Percentiles rank a stretch among this genome's conserved stretches.
phyloP scores from a whole-genome alignment of 768 basidiomycete genomes.

The Kwoniella dendrophila region DNA sequence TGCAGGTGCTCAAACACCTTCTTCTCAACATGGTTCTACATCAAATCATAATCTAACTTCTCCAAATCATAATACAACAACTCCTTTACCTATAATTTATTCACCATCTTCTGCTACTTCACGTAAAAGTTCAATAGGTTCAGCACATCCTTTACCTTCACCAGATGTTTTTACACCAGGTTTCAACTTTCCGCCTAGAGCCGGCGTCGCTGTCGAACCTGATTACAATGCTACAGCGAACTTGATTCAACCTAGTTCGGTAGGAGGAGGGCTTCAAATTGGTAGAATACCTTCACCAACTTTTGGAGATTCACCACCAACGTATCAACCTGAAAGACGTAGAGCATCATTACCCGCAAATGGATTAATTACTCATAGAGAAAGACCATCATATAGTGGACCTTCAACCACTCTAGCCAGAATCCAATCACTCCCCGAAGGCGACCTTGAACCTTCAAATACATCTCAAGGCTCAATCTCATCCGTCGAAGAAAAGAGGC shows the following conservation, averaged over 20 bases:
- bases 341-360: slow-evolving; percentile 20
- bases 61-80: not conserved
- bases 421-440: slow-evolving; percentile 48
- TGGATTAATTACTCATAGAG: slow-evolving; percentile 8
- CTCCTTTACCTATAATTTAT: slow-evolving; percentile 18
- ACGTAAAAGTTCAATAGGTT: slow-evolving; percentile 13
- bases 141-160: slow-evolving; percentile 10
- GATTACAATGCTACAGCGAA: not conserved
- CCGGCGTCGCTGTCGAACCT: slow-evolving; percentile 25
- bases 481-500: slow-evolving; percentile 10
- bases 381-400: slow-evolving; percentile 22
- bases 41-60: slow-evolving; percentile 10
- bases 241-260: not conserved
- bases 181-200: slow-evolving; percentile 38
- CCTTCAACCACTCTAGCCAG: slow-evolving; percentile 29
- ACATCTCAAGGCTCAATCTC: not conserved
- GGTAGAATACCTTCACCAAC: slow-evolving; percentile 9
- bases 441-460: slow-evolving; percentile 21
- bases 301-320: not conserved
- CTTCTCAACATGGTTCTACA: slow-evolving; percentile 8
- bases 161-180: slow-evolving; percentile 41
- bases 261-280: not conserved
- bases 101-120: slow-evolving; percentile 22
- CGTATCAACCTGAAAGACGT: slow-evolving; percentile 13
- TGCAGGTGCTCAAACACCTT: slow-evolving; percentile 10